Conservation (phyloP, 2,329 filamentous ascomycete genomes). For the Penicillium sp. region DNA sequence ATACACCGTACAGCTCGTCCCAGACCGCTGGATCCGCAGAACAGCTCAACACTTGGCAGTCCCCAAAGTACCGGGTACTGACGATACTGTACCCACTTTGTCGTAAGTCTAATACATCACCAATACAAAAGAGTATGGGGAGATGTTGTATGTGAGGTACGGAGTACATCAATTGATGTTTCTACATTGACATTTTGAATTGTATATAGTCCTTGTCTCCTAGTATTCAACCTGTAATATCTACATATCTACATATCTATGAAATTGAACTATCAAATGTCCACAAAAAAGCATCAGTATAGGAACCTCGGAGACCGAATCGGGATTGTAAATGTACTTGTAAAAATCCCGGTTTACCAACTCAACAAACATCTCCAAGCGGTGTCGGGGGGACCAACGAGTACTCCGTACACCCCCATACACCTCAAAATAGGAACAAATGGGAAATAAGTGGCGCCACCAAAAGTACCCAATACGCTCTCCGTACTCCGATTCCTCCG, state of each 20-base stretch:
- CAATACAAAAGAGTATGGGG: neutral
- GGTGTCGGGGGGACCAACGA: neutral
- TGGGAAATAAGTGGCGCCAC: neutral
- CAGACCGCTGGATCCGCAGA: constrained; percentile 9
- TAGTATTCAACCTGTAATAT: neutral
- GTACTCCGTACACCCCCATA: neutral
- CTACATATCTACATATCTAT: neutral
- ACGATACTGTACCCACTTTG: constrained; percentile 11
- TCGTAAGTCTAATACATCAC: neutral
- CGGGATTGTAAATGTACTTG: neutral
- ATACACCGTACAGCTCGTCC: constrained; percentile 31
- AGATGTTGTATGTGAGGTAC: neutral
- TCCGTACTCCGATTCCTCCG: neutral
- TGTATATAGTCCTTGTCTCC: neutral
- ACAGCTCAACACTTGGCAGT: constrained; percentile 23
- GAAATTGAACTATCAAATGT: neutral
- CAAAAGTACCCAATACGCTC: constrained; percentile 2
- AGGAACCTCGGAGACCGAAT: neutral
- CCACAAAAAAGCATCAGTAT: neutral
- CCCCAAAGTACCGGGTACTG: constrained; percentile 28
- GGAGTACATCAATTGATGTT: too few species aligned
- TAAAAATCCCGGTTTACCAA: neutral
- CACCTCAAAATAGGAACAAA: neutral
- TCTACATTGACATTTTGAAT: neutral
- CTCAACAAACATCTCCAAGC: constrained; percentile 11